A percentile compares a stretch with the other conserved stretches of the same genome.
These are phyloP conservation scores for Yamadazyma conglobata DNA, from an alignment of 1,139 yeast genomes.

Conservation along the genomic window DNA sequence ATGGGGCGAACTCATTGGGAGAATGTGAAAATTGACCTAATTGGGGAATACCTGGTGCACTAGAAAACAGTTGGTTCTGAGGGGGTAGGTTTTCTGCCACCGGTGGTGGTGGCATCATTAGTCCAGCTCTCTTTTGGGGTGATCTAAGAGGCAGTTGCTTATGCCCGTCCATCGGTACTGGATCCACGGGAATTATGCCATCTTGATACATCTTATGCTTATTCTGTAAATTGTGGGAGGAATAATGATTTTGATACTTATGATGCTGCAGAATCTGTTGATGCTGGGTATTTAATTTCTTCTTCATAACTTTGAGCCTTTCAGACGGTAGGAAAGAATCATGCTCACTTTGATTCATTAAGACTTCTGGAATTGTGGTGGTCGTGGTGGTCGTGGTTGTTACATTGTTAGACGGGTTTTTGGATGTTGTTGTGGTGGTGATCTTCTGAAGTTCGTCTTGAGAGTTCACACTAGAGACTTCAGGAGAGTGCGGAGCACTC, in stretches of 20 bases:
- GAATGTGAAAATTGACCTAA: too few relatives aligned
- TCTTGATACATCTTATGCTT: conserved; percentile 18
- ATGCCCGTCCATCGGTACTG: conserved; percentile 15
- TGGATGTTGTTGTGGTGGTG: conserved; percentile 1
- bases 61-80: too few relatives aligned
- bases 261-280: background rate
- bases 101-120: too few relatives aligned
- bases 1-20: too few relatives aligned
- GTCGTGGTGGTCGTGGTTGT: conserved; percentile 5
- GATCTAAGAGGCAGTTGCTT: too few relatives aligned
- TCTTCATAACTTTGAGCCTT: conserved; percentile 24
- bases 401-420: background rate
- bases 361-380: background rate
- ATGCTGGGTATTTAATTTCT: conserved; percentile 13
- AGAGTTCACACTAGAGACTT: background rate
- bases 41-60: too few relatives aligned
- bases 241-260: background rate
- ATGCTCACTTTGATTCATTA: background rate
- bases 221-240: conserved; percentile 2
- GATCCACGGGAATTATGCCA: conserved; percentile 22
- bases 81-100: too few relatives aligned
- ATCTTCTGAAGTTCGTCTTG: conserved; percentile 1
- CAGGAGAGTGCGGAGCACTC: too few relatives aligned
- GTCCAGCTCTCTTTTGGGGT: too few relatives aligned
- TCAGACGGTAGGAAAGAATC: conserved; percentile 23